Conservation (phyloP, 805 yeast genomes). For the Metschnikowia vanudenii region DNA sequence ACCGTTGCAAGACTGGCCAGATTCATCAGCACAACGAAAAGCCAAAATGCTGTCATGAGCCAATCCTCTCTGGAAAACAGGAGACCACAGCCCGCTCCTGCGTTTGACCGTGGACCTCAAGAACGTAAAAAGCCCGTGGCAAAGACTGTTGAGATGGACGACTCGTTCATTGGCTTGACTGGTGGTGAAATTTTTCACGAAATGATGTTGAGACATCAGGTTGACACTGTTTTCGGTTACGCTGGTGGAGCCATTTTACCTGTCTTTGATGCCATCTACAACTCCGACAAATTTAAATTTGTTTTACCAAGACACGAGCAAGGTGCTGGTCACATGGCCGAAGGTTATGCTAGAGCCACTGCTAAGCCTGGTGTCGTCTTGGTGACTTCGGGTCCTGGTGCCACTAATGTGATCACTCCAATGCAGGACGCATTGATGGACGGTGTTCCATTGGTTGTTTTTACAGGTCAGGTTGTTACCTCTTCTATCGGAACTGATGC, state of each 20-base stretch:
- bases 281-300: slow-evolving; percentile 84
- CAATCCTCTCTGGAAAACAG: slow-evolving; percentile 19
- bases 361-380: slow-evolving; percentile 98
- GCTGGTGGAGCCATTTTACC: slow-evolving; percentile 99
- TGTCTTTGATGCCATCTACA: slow-evolving; percentile 94
- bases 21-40: slow-evolving; percentile 31
- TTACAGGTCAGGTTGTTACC: slow-evolving; percentile 97
- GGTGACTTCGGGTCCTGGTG: slow-evolving; percentile 99
- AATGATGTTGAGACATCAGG: slow-evolving; percentile 96
- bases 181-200: slow-evolving; percentile 99
- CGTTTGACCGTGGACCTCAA: slow-evolving; percentile 42
- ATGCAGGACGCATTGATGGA: slow-evolving; percentile 97
- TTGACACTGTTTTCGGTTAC: slow-evolving; percentile 94
- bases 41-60: slow-evolving; percentile 30
- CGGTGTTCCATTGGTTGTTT: slow-evolving; percentile 95
- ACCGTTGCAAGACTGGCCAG: slow-evolving; percentile 22
- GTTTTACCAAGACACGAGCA: slow-evolving; percentile 96
- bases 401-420: slow-evolving; percentile 97
- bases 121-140: slow-evolving; percentile 7
- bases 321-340: slow-evolving; percentile 99
- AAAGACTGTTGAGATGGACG: slow-evolving; percentile 53
- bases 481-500: slow-evolving; percentile 97
- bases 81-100: slow-evolving; percentile 49
- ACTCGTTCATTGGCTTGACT: slow-evolving; percentile 90
- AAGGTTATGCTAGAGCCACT: slow-evolving; percentile 93